Conservation (phyloP, 1,139 yeast genomes). For the Meyerozyma elateridarum region DNA sequence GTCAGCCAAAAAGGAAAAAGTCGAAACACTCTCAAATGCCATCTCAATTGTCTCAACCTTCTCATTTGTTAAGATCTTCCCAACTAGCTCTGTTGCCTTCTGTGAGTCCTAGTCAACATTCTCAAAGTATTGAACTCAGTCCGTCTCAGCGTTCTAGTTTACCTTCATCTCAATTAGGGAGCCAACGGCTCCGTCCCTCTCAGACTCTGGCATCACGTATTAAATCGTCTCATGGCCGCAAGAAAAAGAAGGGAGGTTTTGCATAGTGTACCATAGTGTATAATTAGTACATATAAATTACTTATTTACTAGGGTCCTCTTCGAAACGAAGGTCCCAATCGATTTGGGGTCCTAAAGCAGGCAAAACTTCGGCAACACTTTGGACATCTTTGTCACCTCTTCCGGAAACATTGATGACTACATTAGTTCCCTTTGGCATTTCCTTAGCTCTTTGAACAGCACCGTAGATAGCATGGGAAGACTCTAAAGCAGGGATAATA, state of each 20-base stretch:
- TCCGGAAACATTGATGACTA: constrained; percentile 88
- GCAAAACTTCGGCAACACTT: constrained; percentile 92
- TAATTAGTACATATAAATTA: too few relatives aligned
- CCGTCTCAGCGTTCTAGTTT: neutral
- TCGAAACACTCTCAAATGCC: neutral
- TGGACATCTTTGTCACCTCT: constrained; percentile 99
- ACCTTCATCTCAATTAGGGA: neutral
- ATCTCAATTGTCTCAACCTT: neutral
- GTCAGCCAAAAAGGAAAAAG: too few relatives aligned
- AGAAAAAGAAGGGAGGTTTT: constrained; percentile 15
- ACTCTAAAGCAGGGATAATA: constrained; percentile 96
- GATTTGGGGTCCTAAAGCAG: constrained; percentile 81
- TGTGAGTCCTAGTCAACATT: too few relatives aligned
- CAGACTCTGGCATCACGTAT: constrained; percentile 1
- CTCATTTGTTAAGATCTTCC: too few relatives aligned
- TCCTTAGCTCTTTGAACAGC: constrained; percentile 86
- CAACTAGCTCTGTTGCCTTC: too few relatives aligned
- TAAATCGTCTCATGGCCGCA: constrained; percentile 6
- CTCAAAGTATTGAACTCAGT: too few relatives aligned
- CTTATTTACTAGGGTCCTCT: constrained; percentile 38
- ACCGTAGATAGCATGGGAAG: constrained; percentile 93
- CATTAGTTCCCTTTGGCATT: constrained; percentile 70
- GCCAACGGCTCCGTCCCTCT: neutral
- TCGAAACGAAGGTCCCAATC: constrained; percentile 96
- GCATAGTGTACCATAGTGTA: constrained; percentile 6